phyloP scores from a whole-genome alignment of 140 eudicot species.

The Ambrosia hybrid region DNA sequence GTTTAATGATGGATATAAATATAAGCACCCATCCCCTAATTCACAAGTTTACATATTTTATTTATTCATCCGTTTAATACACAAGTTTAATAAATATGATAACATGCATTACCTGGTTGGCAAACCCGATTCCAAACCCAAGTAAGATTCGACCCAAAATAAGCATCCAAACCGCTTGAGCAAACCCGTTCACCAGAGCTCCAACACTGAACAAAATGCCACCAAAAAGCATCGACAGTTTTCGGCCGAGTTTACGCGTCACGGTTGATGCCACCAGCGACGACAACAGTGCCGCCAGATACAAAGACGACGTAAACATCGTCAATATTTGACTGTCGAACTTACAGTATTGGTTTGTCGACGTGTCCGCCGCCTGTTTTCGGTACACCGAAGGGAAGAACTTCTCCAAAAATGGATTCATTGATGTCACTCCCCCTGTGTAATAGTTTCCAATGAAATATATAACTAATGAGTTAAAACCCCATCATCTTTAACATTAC shows the following conservation, averaged over 20 bases:
- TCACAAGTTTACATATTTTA: no score
- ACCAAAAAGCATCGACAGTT: constrained; percentile 43
- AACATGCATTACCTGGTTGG: constrained; percentile 35
- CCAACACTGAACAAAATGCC: constrained; percentile 41
- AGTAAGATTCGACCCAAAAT: constrained; percentile 51
- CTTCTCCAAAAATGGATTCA: constrained; percentile 59
- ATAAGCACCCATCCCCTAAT: no score
- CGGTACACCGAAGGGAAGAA: constrained; percentile 71
- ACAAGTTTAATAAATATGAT: no score
- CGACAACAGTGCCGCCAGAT: constrained; percentile 66
- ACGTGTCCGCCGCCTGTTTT: constrained; percentile 45
- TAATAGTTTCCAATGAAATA: no score
- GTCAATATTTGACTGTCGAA: constrained; percentile 70
- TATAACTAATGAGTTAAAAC: no score
- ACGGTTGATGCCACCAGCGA: constrained; percentile 45
- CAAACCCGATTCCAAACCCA: constrained; percentile 53
- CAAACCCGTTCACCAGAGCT: constrained; percentile 42
- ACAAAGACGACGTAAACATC: constrained; percentile 88
- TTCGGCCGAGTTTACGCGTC: constrained; percentile 43
- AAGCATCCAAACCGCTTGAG: constrained; percentile 45
- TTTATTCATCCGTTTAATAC: no score
- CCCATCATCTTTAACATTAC: no score
- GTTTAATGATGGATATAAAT: no score
- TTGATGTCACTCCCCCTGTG: constrained; percentile 87
- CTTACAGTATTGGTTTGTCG: constrained; percentile 77